Evolutionary conservation across 345 rosid species (phyloP).

Genomic region (Clarkia xantiana): DNA sequence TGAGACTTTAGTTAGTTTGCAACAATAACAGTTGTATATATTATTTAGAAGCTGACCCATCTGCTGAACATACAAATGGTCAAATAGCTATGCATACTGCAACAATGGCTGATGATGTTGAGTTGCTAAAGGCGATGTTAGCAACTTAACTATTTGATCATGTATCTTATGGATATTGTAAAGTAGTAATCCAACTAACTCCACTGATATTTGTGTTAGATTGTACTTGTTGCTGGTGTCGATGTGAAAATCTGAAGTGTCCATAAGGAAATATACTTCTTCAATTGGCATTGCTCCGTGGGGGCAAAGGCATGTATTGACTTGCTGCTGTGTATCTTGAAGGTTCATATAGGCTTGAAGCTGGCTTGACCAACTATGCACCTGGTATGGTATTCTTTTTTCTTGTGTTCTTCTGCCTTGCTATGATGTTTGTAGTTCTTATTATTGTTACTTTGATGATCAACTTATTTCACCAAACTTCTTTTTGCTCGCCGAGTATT

Average conservation of each 20-base stretch:
- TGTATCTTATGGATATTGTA: background rate
- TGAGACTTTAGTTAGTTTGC: no score
- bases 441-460: no score
- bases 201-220: constrained; percentile 25
- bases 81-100: constrained; percentile 90
- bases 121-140: constrained; percentile 49
- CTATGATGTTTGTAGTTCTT: no score
- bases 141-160: background rate
- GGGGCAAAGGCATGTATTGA: constrained; percentile 78
- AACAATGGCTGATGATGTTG: constrained; percentile 83
- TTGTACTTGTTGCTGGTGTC: constrained; percentile 91
- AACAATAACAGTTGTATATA: no score
- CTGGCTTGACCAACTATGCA: constrained; percentile 52
- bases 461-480: constrained; percentile 66
- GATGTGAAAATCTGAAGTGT: constrained; percentile 74
- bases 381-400: no score
- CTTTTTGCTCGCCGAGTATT: constrained; percentile 57
- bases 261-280: constrained; percentile 82
- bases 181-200: constrained; percentile 1
- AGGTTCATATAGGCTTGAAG: constrained; percentile 70
- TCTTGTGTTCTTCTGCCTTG: no score
- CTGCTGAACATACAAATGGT: constrained; percentile 75
- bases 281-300: constrained; percentile 90
- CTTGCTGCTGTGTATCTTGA: constrained; percentile 71
- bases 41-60: constrained; percentile 94